Evolutionary conservation across 768 basidiomycete genomes (phyloP).

Genomic region (Mycena galericulata): DNA sequence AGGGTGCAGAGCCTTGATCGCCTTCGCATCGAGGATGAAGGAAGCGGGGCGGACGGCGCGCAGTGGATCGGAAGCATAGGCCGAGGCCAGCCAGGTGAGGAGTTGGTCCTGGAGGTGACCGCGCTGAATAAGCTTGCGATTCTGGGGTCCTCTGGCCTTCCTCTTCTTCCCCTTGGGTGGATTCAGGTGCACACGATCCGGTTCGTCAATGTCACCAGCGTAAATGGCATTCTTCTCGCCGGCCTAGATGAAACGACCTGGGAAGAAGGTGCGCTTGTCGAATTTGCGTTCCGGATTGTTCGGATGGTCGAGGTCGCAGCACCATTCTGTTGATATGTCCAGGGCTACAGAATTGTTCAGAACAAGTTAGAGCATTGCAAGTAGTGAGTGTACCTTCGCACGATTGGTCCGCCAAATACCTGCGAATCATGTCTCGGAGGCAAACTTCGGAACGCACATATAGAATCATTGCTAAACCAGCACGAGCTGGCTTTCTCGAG

Average conservation of each 20-base stretch:
- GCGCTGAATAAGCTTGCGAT: too few species aligned
- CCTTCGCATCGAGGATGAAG: too few species aligned
- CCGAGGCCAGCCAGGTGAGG: too few species aligned
- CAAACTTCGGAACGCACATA: constrained; percentile 16
- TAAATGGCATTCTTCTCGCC: neutral
- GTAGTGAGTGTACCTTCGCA: neutral
- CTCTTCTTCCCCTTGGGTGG: too few species aligned
- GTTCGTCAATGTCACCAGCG: neutral
- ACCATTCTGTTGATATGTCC: neutral
- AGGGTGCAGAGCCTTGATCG: too few species aligned
- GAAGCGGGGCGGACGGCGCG: too few species aligned
- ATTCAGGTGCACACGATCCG: neutral
- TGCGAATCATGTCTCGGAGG: neutral
- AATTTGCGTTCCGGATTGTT: neutral
- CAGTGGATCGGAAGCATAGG: too few species aligned
- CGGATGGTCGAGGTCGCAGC: neutral
- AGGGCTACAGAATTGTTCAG: neutral
- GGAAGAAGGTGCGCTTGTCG: constrained; percentile 8
- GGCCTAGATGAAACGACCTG: neutral
- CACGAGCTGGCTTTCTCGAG: constrained; percentile 18
- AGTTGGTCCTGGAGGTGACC: too few species aligned
- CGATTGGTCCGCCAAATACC: constrained; percentile 1
- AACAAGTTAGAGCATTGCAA: neutral
- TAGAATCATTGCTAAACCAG: constrained; percentile 12
- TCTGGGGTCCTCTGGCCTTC: too few species aligned